Evolutionary conservation across 2,329 filamentous ascomycete species (phyloP), one percentile per base, ranked within the genome.

Genomic region (Exserohilum rostratum): DNA sequence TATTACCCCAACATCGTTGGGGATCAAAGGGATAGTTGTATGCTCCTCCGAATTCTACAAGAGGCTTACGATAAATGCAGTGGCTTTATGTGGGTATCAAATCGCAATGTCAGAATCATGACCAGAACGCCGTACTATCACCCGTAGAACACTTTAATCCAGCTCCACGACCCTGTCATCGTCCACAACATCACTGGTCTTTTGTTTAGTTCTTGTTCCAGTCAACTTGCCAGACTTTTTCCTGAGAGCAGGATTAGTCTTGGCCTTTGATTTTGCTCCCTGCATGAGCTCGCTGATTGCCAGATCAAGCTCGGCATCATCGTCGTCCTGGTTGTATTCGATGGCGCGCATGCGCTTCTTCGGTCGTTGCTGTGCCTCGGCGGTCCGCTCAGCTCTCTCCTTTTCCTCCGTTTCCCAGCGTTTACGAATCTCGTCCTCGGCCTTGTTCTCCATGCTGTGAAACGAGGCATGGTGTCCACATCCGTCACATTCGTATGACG

Each of bases 381-480:
- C 54, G 27, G 61, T 65, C 2, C 40, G 46, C 17, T 62, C 61
- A 6, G 57, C 58, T 44, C 65, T 66, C 5, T 68, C 66, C 30
- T 69, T 70, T n/a, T 75, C 72, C 52, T 77, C 74, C 7, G 62
- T 58, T 39, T 76, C 73, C 81, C 79, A 82, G 22, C 76, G 77
- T 65, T 75, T 74, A 22, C 78, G 66, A 5, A 80, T 72, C 38
- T 77, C 80, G 47, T 82, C 78, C 43, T 83, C 81, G 9, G 67
- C 62, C n/a, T 74, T 71, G 51, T 82, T 83, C 56, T 83, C 80
- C 72, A 85, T 76, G 46, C 67, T 77, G 68, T 85, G 82, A 59
- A 82, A 84, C 10, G 77, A 80, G 6, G 82, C 82, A 61, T 85
- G 82, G 65, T 85, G 82, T 27, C 67, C 69, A 60, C 82, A 85